Percentiles rank a stretch among this genome's conserved stretches.
Evolutionary conservation across 1,284 basidiomycete genomes (phyloP).

Genomic region (Apiotrichum sp.): DNA sequence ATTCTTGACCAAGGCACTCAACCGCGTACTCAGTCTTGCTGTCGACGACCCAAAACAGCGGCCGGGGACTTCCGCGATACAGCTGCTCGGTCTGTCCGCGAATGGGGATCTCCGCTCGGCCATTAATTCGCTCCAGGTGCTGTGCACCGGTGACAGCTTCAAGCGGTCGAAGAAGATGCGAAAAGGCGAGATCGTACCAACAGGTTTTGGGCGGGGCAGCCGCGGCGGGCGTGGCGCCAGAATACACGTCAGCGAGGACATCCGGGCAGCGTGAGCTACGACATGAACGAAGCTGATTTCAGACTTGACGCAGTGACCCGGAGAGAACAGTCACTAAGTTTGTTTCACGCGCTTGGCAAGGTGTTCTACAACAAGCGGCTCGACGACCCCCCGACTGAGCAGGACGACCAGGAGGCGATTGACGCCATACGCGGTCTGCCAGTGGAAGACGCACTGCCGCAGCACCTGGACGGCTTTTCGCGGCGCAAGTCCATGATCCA

Average conservation of each 20-base stretch:
- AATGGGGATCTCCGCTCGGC: constrained; percentile 90
- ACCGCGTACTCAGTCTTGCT: constrained; percentile 58
- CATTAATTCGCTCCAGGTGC: constrained; percentile 84
- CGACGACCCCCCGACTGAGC: constrained; percentile 32
- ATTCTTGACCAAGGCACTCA: constrained; percentile 71
- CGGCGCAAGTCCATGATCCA: constrained; percentile 71
- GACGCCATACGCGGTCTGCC: constrained; percentile 21
- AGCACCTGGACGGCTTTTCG: constrained; percentile 56
- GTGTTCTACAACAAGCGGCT: constrained; percentile 87
- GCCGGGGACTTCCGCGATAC: constrained; percentile 61
- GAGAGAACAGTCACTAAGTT: constrained; percentile 73
- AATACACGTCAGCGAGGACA: constrained; percentile 39
- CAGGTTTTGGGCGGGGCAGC: constrained; percentile 12
- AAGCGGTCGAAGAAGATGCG: constrained; percentile 13
- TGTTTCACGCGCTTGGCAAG: constrained; percentile 92
- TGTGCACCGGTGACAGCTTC: constrained; percentile 25
- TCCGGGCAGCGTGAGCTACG: constrained; percentile 41
- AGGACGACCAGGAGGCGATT: constrained; percentile 32
- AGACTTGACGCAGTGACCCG: constrained; percentile 65
- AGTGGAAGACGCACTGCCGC: constrained; percentile 54
- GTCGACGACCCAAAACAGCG: constrained; percentile 34
- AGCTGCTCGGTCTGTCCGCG: constrained; percentile 67
- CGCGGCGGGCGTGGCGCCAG: constrained; percentile 34
- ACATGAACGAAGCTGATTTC: not conserved
- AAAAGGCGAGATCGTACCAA: constrained; percentile 13